Evolutionary conservation across 768 basidiomycete species (phyloP).

Genomic region (Russula foetens): DNA sequence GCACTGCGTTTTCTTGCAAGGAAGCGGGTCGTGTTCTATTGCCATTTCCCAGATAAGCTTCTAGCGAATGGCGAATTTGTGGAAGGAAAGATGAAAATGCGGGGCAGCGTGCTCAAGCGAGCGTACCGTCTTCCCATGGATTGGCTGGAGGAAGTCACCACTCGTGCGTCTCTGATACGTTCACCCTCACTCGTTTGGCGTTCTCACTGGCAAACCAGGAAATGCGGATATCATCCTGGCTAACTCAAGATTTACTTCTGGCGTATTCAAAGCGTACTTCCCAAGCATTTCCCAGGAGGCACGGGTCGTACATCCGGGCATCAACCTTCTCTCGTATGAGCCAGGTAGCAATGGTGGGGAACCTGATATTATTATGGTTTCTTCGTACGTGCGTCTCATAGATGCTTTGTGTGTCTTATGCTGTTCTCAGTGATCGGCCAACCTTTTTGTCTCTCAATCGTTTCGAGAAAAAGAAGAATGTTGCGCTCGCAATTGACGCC

Average conservation of each 20-base stretch:
- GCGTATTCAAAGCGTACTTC: slow-evolving; percentile 72
- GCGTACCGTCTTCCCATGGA: slow-evolving; percentile 89
- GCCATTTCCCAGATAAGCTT: slow-evolving; percentile 95
- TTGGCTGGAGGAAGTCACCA: slow-evolving; percentile 82
- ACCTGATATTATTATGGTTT: slow-evolving; percentile 44
- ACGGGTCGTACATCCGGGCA: slow-evolving; percentile 90
- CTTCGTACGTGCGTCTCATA: slow-evolving; percentile 40
- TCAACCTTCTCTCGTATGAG: slow-evolving; percentile 73
- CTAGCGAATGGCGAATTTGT: slow-evolving; percentile 63
- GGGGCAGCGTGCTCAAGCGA: slow-evolving; percentile 48
- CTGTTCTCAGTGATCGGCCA: slow-evolving; percentile 42
- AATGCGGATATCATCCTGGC: slow-evolving; percentile 87
- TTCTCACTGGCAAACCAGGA: slow-evolving; percentile 34
- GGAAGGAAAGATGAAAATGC: slow-evolving; percentile 40
- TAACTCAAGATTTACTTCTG: slow-evolving; percentile 86
- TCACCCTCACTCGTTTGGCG: neutral
- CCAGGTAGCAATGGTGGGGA: slow-evolving; percentile 31
- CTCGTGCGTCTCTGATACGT: slow-evolving; percentile 43
- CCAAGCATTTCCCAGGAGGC: slow-evolving; percentile 53
- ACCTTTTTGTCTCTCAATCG: slow-evolving; percentile 87
- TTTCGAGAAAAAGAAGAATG: slow-evolving; percentile 94
- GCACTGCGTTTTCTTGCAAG: slow-evolving; percentile 57
- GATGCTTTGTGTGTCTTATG: neutral
- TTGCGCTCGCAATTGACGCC: slow-evolving; percentile 66
- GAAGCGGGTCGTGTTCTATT: slow-evolving; percentile 92